These are phyloP conservation scores for Lotus japonicus DNA, from an alignment of 306 rosid genomes.

Conservation along the genomic window DNA sequence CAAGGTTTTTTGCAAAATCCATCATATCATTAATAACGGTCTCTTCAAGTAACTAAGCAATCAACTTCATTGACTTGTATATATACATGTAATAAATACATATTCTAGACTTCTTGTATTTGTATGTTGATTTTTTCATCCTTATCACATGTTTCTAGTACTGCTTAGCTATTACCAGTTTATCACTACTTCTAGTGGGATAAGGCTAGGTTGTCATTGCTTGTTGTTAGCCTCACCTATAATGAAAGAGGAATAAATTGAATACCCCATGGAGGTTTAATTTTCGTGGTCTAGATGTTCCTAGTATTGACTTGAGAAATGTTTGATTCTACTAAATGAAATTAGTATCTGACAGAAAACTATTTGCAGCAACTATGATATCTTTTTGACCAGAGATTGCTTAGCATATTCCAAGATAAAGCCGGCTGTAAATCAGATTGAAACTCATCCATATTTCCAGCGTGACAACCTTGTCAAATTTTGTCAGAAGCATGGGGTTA, in stretches of 20 bases:
- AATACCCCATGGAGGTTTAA: neutral
- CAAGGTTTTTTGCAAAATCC: slow-evolving; percentile 3
- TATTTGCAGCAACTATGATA: slow-evolving; percentile 83
- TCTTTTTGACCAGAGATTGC: slow-evolving; percentile 88
- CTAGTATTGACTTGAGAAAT: slow-evolving; percentile 1
- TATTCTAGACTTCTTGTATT: neutral
- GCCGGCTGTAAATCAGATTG: slow-evolving; percentile 96
- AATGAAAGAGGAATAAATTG: neutral
- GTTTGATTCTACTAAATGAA: neutral
- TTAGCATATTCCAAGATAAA: slow-evolving; percentile 82
- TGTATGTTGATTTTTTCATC: neutral
- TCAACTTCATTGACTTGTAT: neutral
- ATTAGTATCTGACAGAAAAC: slow-evolving; percentile 30
- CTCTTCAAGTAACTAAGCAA: neutral
- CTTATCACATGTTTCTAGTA: neutral
- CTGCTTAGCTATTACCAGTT: neutral
- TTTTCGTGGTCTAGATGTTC: slow-evolving; percentile 1
- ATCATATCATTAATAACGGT: neutral
- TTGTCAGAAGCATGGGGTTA: slow-evolving; percentile 75
- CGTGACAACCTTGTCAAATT: slow-evolving; percentile 84
- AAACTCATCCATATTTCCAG: slow-evolving; percentile 90
- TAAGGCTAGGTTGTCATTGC: neutral
- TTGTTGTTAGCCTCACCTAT: neutral
- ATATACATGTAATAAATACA: neutral
- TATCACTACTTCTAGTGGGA: neutral